Evolutionary conservation across 2,329 filamentous ascomycete species (phyloP), one percentile per base, ranked within the genome.

Genomic region (Pseudogymnoascus sp.): DNA sequence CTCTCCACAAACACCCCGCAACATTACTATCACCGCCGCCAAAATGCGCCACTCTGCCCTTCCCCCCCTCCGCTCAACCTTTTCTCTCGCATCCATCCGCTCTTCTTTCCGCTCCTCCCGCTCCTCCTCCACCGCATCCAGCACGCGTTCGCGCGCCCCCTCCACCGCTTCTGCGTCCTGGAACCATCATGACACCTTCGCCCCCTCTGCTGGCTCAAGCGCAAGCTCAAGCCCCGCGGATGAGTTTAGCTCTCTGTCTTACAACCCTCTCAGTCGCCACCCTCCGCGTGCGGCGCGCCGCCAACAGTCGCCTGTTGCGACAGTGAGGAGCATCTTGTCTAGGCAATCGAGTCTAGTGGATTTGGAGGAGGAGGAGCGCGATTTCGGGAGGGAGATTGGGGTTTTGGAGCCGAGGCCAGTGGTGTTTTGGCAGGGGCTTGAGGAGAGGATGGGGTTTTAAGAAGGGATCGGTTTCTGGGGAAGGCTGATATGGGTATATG

Each of bases 371-470:
- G 84, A 87, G 74, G 80, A 79, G 67, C 76, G 74, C 69, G 78
- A 74, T 68, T 85, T 83, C 62, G 78, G 78, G 8, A 76, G 76
- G 61, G 83, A 83, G 69, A 76, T 87, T 7, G 78, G 77, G 68
- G 76, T 88, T 16, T 78, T 88, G 25, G 85, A 88, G 74, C 85
- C 85, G 1, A 76, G 85, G 46, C 85, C 85, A 10, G 78, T 86
- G 37, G 82, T 86, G 62, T 86, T 85, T 75, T 87, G 84, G 81
- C 83, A 82, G 67, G 83, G 85, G 40, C 73, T 87, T 59, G 84
- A 87, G 74, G 84, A 86, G 75, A 78, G 83, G 61, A 84, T 86
- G 72, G 68, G 69, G 4, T 53, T 53, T 50, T 50, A 6, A 28
- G 7, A 11, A 53, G 14, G 11, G 3, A 5, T 53, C 21, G 10